Conservation (phyloP, 2,329 filamentous ascomycete species). For the Capronia epimyces region DNA sequence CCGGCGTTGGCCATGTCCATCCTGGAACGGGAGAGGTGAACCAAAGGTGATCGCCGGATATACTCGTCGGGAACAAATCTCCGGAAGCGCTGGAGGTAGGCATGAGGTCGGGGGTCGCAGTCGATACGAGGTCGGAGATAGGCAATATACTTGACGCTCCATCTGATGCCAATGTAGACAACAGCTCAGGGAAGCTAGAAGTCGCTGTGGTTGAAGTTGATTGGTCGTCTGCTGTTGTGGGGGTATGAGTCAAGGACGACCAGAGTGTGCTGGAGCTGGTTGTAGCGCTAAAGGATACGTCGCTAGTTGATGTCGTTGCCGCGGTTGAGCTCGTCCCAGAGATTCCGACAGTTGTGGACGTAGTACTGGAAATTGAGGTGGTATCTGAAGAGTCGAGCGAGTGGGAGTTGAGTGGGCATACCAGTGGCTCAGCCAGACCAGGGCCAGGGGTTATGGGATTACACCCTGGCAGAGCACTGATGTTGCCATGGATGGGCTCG, state of each 20-base stretch:
- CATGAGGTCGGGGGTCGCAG: neutral
- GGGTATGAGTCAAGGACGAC: neutral
- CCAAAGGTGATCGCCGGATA: neutral
- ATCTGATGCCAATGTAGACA: neutral
- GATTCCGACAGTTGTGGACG: neutral
- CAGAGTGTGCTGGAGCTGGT: neutral
- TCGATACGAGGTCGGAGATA: neutral
- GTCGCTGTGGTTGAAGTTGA: neutral
- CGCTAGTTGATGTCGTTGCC: neutral
- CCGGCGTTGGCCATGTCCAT: neutral
- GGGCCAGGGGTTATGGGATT: slow-evolving; percentile 29
- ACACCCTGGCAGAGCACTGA: slow-evolving; percentile 30
- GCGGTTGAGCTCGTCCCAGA: neutral
- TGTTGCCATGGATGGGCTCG: slow-evolving; percentile 25
- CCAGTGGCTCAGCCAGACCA: slow-evolving; percentile 32
- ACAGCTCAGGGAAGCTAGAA: neutral
- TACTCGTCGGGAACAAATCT: neutral
- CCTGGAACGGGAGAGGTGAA: neutral
- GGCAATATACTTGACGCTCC: neutral
- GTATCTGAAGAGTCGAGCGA: slow-evolving; percentile 3
- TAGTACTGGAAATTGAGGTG: slow-evolving; percentile 3
- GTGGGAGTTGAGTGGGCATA: slow-evolving; percentile 14
- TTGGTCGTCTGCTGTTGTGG: neutral
- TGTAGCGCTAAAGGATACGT: neutral
- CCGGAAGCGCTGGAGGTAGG: neutral